Base-by-base conservation (phyloP, 495 filamentous ascomycete species). In the Hyaloscypha bicolor region DNA sequence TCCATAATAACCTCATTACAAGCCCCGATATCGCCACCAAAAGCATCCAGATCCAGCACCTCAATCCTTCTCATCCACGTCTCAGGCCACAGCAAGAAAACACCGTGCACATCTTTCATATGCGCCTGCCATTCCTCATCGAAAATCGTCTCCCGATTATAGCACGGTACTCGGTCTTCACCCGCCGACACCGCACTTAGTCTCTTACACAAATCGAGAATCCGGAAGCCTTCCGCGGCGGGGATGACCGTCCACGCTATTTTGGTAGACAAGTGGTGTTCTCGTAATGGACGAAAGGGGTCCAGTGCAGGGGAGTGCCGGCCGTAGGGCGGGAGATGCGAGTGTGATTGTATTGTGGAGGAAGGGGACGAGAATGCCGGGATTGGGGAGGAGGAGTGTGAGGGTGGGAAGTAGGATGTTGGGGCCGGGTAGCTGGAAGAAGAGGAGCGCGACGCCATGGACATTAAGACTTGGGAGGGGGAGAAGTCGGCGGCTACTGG, bases 51-150 rank as follows among this genome's bases (percentile, higher is more conserved):
- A 63, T 72, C 70, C 60, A 72, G 30, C 9, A 72, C 70, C 52
- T 72, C 70, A 32, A 72, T 68, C 62, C 67, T 53, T 11, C 64
- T 30, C 70, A 72, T 69, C 70, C 70, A 72, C 30, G 70, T 72
- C 37, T 72, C 64, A 1, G 70, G 70, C 70, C 70, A 72, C 19
- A 72, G 35, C 22, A 69, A 48, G 30, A 64, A 72, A 1, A 72
- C 67, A 1, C 70, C 70, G 63, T 72, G 70, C 12, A 72, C 64
- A 63, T 72, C 70, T 52, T 65, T 69, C 70, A 72, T 72, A 62
- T 72, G 70, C n/a, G 70, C 67, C 55, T 72, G 70, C 70, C 70
- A 69, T 56, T 72, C 70, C 55, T 72, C 70, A 60, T 72, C 70
- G 55, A 67, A 72, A 9, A 72, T 55, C 16, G 67, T 72, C 32